A percentile compares a stretch with the other conserved stretches of the same genome.
phyloP scores from a whole-genome alignment of 768 basidiomycete genomes.

The Lenzites betulinus region DNA sequence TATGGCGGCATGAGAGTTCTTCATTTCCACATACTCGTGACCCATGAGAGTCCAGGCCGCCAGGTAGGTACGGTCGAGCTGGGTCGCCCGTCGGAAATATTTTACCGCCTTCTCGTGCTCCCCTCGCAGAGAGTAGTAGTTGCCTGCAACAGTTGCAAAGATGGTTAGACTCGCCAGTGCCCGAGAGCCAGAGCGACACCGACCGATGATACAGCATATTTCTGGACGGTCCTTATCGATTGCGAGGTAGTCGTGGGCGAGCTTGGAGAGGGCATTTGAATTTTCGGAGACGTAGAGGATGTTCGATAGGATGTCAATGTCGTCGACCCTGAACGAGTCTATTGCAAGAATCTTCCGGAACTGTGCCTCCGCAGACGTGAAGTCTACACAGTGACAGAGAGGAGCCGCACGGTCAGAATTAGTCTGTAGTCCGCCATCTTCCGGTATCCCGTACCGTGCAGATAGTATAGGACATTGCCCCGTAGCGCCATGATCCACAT shows the following conservation, averaged over 20 bases:
- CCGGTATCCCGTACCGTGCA: constrained; percentile 67
- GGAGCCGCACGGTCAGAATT: neutral
- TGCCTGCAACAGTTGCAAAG: constrained; percentile 56
- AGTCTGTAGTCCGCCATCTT: neutral
- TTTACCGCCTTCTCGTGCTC: constrained; percentile 97
- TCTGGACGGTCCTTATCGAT: constrained; percentile 94
- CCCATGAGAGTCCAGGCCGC: constrained; percentile 99
- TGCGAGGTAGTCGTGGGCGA: constrained; percentile 89
- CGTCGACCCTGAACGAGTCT: constrained; percentile 90
- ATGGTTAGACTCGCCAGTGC: neutral
- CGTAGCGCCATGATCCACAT: constrained; percentile 85
- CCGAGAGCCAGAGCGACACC: constrained; percentile 37
- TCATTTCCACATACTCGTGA: constrained; percentile 98
- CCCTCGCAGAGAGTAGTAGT: constrained; percentile 90
- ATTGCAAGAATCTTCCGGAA: constrained; percentile 80
- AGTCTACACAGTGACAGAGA: constrained; percentile 55
- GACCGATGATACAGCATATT: constrained; percentile 94
- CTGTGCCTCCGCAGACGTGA: constrained; percentile 78
- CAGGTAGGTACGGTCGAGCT: constrained; percentile 91
- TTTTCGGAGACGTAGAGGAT: constrained; percentile 96
- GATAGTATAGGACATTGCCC: constrained; percentile 86
- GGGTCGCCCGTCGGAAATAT: constrained; percentile 93
- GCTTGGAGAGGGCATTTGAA: constrained; percentile 80
- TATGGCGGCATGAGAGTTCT: constrained; percentile 98
- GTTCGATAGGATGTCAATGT: constrained; percentile 95